These are phyloP conservation scores for Aspergillus amoenus DNA, from an alignment of 2,329 filamentous ascomycete species.

Conservation along the genomic window DNA sequence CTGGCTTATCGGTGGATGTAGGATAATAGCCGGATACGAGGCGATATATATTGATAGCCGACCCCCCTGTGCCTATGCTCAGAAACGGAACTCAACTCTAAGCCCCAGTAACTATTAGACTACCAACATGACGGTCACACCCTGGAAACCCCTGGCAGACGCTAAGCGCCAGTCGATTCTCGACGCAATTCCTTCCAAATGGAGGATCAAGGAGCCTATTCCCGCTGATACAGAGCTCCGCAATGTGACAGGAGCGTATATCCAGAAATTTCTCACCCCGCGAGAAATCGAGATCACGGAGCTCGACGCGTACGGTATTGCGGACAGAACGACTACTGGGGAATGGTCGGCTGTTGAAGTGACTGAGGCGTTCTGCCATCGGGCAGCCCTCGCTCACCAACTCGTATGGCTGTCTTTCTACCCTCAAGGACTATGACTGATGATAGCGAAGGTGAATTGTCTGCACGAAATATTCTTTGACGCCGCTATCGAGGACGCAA, in stretches of 20 bases:
- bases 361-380: slow-evolving; percentile 57
- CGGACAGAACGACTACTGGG: slow-evolving; percentile 54
- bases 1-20: not conserved
- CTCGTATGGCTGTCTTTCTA: slow-evolving; percentile 39
- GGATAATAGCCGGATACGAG: not conserved
- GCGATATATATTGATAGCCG: not conserved
- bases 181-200: slow-evolving; percentile 56
- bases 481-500: slow-evolving; percentile 51
- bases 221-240: slow-evolving; percentile 53
- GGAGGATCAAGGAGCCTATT: slow-evolving; percentile 50
- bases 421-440: not conserved
- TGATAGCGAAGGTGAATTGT: slow-evolving; percentile 41
- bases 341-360: slow-evolving; percentile 58
- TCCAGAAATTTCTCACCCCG: slow-evolving; percentile 55
- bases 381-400: slow-evolving; percentile 60
- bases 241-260: slow-evolving; percentile 57
- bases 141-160: slow-evolving; percentile 53
- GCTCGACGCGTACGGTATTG: slow-evolving; percentile 58
- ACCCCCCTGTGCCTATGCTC: not conserved
- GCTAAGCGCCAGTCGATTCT: slow-evolving; percentile 56
- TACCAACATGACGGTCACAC: slow-evolving; percentile 19
- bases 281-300: slow-evolving; percentile 62
- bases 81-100: not conserved
- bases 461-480: slow-evolving; percentile 57
- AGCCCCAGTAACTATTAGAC: not conserved